A percentile compares a stretch with the other conserved stretches of the same genome.
Conservation (phyloP, 2,329 filamentous ascomycete genomes). For the Stemphylium beticola region DNA sequence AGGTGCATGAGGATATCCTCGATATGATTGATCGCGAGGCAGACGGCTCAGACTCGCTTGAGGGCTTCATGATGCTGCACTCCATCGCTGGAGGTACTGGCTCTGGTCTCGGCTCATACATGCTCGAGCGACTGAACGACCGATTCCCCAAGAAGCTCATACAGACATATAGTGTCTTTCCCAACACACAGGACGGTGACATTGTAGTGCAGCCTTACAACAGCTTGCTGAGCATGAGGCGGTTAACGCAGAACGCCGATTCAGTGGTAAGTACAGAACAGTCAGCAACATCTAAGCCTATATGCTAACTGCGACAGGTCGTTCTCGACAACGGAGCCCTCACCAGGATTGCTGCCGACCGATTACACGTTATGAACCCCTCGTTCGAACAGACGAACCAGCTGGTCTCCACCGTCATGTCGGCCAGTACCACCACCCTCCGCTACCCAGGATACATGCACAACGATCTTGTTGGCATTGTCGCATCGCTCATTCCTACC, state of each 20-base stretch:
- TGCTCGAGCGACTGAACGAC: constrained; percentile 95
- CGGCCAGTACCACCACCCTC: constrained; percentile 92
- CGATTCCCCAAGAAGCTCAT: constrained; percentile 99
- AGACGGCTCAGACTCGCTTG: constrained; percentile 94
- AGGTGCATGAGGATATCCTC: constrained; percentile 94
- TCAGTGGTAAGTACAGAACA: constrained; percentile 69
- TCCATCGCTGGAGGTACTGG: constrained; percentile 97
- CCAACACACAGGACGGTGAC: constrained; percentile 86
- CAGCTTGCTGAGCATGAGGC: constrained; percentile 87
- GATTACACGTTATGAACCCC: constrained; percentile 91
- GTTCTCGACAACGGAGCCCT: constrained; percentile 96
- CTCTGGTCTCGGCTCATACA: constrained; percentile 91
- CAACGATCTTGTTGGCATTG: constrained; percentile 96
- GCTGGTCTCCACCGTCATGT: constrained; percentile 95
- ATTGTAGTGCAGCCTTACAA: constrained; percentile 99
- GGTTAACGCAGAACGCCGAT: constrained; percentile 94
- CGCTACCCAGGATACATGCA: constrained; percentile 99
- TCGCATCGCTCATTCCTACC: constrained; percentile 94
- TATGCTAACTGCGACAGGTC: constrained; percentile 56
- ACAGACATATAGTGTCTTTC: constrained; percentile 98
- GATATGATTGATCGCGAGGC: constrained; percentile 99
- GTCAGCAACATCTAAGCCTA: not conserved
- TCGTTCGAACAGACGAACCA: constrained; percentile 98
- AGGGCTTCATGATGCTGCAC: constrained; percentile 99
- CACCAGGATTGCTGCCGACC: constrained; percentile 90